Conservation (phyloP, 192 early-diverging fungal species). For the Entrophospora sp. region DNA sequence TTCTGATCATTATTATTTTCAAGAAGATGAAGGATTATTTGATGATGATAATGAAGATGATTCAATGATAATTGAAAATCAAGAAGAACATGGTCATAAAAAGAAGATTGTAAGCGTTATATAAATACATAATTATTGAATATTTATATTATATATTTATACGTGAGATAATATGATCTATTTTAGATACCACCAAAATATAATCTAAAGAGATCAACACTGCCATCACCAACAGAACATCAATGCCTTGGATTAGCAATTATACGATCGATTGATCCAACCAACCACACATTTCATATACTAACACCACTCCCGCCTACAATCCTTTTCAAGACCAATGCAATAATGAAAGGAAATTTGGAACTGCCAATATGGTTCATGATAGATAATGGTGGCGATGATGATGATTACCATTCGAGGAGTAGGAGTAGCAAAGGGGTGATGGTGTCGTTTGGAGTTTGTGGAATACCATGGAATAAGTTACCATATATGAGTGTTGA, state of each 20-base stretch:
- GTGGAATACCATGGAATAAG: constrained; percentile 44
- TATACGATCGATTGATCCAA: constrained; percentile 57
- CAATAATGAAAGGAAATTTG: constrained; percentile 44
- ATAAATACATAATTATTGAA: neutral
- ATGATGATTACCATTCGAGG: too few species aligned
- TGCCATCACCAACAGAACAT: constrained; percentile 39
- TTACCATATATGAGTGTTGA: constrained; percentile 43
- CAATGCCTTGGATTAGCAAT: constrained; percentile 57
- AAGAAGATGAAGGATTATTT: neutral
- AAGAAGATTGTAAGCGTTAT: too few species aligned
- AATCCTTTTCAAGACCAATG: constrained; percentile 29
- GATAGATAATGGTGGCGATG: constrained; percentile 29
- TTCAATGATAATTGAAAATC: neutral
- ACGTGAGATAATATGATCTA: neutral
- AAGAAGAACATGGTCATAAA: neutral
- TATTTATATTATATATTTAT: neutral
- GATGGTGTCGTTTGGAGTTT: constrained; percentile 24
- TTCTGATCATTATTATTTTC: neutral
- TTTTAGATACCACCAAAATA: constrained; percentile 29
- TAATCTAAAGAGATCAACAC: constrained; percentile 30
- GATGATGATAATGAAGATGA: neutral
- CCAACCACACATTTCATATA: constrained; percentile 43
- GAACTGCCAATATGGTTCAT: constrained; percentile 41
- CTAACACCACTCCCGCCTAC: constrained; percentile 40
- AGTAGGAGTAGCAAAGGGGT: too few species aligned